Conservation (phyloP, 306 rosid species). For the Pyrus communis region DNA sequence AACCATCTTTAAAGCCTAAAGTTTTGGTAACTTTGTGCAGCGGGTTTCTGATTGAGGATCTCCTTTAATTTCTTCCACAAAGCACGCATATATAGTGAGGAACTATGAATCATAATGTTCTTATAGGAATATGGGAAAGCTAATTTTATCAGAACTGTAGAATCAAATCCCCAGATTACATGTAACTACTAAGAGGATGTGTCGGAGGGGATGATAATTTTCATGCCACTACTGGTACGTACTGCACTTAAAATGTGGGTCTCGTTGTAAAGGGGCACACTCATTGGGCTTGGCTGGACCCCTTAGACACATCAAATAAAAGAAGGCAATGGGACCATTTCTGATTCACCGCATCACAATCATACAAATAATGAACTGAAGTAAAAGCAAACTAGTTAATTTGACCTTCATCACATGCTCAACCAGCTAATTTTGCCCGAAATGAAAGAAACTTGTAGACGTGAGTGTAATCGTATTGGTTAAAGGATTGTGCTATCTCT, state of each 20-base stretch:
- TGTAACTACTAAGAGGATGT: not conserved
- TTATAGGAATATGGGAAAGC: slow-evolving; percentile 29
- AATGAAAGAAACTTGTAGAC: not conserved
- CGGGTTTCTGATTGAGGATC: slow-evolving; percentile 14
- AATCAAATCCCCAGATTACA: not conserved
- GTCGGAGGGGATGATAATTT: not conserved
- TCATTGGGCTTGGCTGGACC: not conserved
- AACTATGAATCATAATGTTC: slow-evolving; percentile 17
- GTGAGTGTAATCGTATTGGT: too few species aligned
- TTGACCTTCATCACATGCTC: not conserved
- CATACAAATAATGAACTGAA: not conserved
- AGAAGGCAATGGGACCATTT: not conserved
- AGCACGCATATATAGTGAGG: slow-evolving; percentile 1
- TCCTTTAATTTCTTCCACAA: slow-evolving; percentile 2
- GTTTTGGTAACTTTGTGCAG: slow-evolving; percentile 17
- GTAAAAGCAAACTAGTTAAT: not conserved
- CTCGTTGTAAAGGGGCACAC: not conserved
- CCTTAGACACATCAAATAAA: not conserved
- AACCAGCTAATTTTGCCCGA: not conserved
- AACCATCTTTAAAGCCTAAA: slow-evolving; percentile 13
- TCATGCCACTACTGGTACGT: not conserved
- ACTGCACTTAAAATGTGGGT: not conserved
- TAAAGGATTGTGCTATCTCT: too few species aligned
- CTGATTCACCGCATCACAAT: not conserved
- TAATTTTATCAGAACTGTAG: not conserved